Percentiles rank a stretch among this genome's conserved stretches.
phyloP scores from a whole-genome alignment of 2,329 filamentous ascomycete genomes.

The Penicillium sp. region DNA sequence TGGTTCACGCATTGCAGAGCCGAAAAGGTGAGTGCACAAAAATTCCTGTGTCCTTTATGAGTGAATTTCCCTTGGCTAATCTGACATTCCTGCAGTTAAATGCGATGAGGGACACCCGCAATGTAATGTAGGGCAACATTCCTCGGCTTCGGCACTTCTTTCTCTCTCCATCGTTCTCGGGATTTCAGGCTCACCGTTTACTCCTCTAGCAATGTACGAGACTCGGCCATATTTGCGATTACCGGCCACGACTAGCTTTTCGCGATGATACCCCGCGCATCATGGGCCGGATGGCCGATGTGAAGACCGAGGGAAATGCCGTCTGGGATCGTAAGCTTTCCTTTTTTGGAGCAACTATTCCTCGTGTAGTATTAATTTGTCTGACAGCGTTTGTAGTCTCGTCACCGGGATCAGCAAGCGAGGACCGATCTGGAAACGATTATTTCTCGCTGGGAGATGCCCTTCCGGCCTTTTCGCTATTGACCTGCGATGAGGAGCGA shows the following conservation, averaged over 20 bases:
- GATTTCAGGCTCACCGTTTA: constrained; percentile 17
- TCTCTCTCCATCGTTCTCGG: neutral
- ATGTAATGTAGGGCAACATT: constrained; percentile 55
- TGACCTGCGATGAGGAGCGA: constrained; percentile 63
- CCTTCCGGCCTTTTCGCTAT: constrained; percentile 60
- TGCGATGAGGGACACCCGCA: constrained; percentile 62
- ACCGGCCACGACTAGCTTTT: constrained; percentile 62
- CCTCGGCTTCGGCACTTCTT: constrained; percentile 10
- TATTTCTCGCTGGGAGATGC: constrained; percentile 49
- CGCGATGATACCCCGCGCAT: constrained; percentile 60
- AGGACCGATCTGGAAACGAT: constrained; percentile 30
- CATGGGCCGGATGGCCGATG: constrained; percentile 58
- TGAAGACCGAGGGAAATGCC: constrained; percentile 57
- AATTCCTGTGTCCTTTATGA: constrained; percentile 7
- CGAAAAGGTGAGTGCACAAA: constrained; percentile 46
- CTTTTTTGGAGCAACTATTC: neutral
- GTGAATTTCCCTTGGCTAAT: constrained; percentile 21
- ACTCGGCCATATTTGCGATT: constrained; percentile 63
- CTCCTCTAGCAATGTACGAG: constrained; percentile 58
- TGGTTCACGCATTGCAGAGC: constrained; percentile 36
- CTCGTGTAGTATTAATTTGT: constrained; percentile 8
- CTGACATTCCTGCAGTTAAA: constrained; percentile 52
- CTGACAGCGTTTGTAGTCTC: constrained; percentile 36
- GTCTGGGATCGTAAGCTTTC: constrained; percentile 62
- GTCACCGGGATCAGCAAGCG: constrained; percentile 37